A percentile compares a stretch with the other conserved stretches of the same genome.
phyloP scores from a whole-genome alignment of 2,329 filamentous ascomycete species.

The Cercospora canescens region DNA sequence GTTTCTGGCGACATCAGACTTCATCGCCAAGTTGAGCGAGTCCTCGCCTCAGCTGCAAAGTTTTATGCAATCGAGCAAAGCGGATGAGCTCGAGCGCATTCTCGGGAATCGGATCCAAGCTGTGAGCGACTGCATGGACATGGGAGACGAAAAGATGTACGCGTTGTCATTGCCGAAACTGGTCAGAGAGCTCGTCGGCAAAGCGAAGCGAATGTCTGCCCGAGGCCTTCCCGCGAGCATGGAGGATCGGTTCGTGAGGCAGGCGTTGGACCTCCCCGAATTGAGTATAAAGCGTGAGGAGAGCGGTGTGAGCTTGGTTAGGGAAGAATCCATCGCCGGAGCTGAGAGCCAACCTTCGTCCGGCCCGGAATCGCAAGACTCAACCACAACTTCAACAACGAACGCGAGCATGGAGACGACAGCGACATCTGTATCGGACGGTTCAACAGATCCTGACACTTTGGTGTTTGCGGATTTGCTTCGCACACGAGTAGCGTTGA shows the following conservation, averaged over 20 bases:
- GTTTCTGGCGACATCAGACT: slow-evolving; percentile 68
- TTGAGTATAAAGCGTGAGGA: slow-evolving; percentile 65
- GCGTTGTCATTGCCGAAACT: slow-evolving; percentile 74
- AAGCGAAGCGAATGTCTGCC: slow-evolving; percentile 69
- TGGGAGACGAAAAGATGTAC: slow-evolving; percentile 87
- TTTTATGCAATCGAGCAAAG: slow-evolving; percentile 44
- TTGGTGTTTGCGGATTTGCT: slow-evolving; percentile 57
- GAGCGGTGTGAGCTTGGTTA: slow-evolving; percentile 37
- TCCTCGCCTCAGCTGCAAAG: slow-evolving; percentile 59
- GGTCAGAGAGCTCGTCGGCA: slow-evolving; percentile 62
- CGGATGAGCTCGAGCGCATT: slow-evolving; percentile 46
- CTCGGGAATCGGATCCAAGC: slow-evolving; percentile 58
- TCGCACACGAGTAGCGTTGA: slow-evolving; percentile 62
- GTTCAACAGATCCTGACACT: slow-evolving; percentile 24
- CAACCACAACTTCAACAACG: slow-evolving; percentile 30
- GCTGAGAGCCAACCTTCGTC: slow-evolving; percentile 17
- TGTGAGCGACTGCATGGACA: slow-evolving; percentile 80
- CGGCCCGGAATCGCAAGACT: slow-evolving; percentile 23
- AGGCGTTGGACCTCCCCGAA: slow-evolving; percentile 74
- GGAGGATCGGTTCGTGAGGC: slow-evolving; percentile 80
- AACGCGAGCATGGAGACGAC: slow-evolving; percentile 25
- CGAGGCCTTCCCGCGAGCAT: slow-evolving; percentile 72
- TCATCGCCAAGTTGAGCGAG: slow-evolving; percentile 63
- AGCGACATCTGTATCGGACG: slow-evolving; percentile 33
- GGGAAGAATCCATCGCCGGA: slow-evolving; percentile 25